phyloP scores from a whole-genome alignment of 2,329 filamentous ascomycete species.

The Colletotrichum eleusines region DNA sequence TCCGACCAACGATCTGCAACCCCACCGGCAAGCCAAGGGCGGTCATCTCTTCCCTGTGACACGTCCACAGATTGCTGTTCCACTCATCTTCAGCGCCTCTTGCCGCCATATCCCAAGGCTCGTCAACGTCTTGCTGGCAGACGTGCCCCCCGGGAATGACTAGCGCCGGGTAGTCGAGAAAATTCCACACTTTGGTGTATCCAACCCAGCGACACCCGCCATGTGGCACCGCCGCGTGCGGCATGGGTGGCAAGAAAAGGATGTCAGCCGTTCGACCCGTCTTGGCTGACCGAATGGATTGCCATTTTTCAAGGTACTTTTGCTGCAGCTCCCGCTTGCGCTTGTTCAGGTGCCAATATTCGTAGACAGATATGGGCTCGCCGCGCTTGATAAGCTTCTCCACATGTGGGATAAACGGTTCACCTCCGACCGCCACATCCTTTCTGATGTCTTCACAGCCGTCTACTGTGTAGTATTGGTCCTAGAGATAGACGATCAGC shows the following conservation, averaged over 20 bases:
- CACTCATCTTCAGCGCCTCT: conserved; percentile 21
- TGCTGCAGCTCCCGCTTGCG: conserved; percentile 60
- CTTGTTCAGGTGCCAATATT: conserved; percentile 77
- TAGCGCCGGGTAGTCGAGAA: conserved; percentile 53
- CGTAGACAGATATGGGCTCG: conserved; percentile 68
- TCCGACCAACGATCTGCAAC: conserved; percentile 30
- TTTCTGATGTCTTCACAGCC: conserved; percentile 72
- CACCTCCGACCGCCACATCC: conserved; percentile 66
- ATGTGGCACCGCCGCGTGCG: conserved; percentile 67
- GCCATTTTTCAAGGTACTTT: conserved; percentile 68
- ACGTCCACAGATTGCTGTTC: conserved; percentile 24
- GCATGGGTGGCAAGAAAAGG: conserved; percentile 69
- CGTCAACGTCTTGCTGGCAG: conserved; percentile 53
- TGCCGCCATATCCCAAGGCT: conserved; percentile 43
- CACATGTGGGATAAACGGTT: conserved; percentile 71
- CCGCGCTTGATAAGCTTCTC: conserved; percentile 66
- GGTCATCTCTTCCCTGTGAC: conserved; percentile 1
- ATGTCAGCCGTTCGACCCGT: conserved; percentile 65
- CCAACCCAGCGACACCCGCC: conserved; percentile 60
- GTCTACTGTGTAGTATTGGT: conserved; percentile 71
- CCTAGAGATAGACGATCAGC: conserved; percentile 50
- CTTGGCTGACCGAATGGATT: conserved; percentile 53
- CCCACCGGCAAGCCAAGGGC: conserved; percentile 8
- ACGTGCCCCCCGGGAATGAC: conserved; percentile 52
- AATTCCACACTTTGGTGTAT: conserved; percentile 54